Base-by-base conservation (phyloP, 371 early-diverging fungal species). In the Mortierella sp. region DNA sequence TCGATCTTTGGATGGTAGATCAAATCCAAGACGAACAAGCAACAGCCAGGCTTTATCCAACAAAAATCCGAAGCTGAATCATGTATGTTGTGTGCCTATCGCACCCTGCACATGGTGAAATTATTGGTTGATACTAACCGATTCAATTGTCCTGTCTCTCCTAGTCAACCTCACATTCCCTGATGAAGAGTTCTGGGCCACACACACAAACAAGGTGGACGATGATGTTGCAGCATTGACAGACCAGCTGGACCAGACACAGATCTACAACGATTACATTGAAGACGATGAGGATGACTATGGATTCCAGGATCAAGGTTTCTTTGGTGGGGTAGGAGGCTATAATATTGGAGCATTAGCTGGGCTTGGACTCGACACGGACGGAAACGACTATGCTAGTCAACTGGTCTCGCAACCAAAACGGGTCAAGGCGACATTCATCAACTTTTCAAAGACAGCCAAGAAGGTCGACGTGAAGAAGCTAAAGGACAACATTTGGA, bases 401-500 rank as follows among this genome's bases (percentile, higher is more conserved):
- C 78, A 79, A 24, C 31, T 81, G 12, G 76, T 80, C 2, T 49
- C 86, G 1, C 79, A 83, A 37, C 80, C 88, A 10, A 90, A 87
- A 60, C 85, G 86, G 24, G 85, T 86, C 63, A 92, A 90, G 62
- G 88, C 93, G 12, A 78, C 85, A 21, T 88, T 86, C 68, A 86
- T 97, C 55, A 92, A 89, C 65, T 97, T 93, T 66, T 93, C 96
- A 21, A 85, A 88, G 56, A 88, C 86, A 12, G 95, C 96, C 52
- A 98, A 98, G 82, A 85, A 92, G 44, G 96, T 97, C 2, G 96
- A 98, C 80, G 96, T 98, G 34, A 94, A 93, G 80, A 86, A 86
- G 66, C 84, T 98, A 44, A 98, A 98, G 77, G 96, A 96, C 39
- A 96, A 95, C 79, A 79, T 98, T 22, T 98, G 98, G 98, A 86